phyloP scores from a whole-genome alignment of 106 monocot species.

The Dendrobium officinale region DNA sequence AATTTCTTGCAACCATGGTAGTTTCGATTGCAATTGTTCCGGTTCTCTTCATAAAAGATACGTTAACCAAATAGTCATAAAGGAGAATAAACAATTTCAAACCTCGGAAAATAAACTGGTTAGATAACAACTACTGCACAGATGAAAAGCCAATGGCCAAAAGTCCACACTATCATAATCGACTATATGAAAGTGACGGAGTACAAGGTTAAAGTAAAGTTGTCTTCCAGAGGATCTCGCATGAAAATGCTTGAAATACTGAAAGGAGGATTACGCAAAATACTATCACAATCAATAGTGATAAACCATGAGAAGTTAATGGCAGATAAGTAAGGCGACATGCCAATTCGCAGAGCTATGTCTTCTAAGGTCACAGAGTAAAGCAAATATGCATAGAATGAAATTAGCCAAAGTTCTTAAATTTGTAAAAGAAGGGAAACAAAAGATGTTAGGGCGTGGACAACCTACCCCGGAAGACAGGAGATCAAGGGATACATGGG shows the following conservation, averaged over 20 bases:
- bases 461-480: conserved; percentile 48
- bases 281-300: neutral
- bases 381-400: neutral
- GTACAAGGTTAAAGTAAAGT: no score
- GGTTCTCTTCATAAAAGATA: no score
- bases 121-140: neutral
- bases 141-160: no score
- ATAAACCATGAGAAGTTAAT: neutral
- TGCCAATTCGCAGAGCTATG: neutral
- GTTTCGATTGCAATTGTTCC: neutral
- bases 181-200: no score
- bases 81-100: neutral
- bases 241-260: neutral
- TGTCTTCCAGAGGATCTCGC: no score
- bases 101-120: neutral
- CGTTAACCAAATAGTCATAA: neutral
- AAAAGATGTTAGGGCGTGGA: neutral
- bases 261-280: neutral
- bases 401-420: neutral
- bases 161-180: no score
- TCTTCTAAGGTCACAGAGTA: neutral
- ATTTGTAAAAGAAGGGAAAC: neutral
- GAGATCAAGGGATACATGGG: conserved; percentile 40
- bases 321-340: neutral
- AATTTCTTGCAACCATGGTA: neutral